phyloP scores from a whole-genome alignment of 2,329 filamentous ascomycete genomes.

The Chrysosporium keratinophilum region DNA sequence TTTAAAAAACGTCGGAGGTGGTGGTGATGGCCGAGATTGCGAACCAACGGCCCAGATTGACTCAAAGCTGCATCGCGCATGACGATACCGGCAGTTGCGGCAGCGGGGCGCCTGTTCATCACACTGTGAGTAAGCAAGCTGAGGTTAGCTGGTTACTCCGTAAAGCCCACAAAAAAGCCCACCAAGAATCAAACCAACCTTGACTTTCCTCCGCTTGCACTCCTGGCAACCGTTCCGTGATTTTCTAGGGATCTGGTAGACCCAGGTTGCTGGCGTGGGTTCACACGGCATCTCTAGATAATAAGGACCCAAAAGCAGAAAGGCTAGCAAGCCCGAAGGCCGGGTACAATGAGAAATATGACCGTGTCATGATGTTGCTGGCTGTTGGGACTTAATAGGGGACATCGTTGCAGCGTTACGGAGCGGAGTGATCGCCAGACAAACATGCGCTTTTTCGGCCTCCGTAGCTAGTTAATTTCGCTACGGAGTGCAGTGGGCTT shows the following conservation, averaged over 20 bases:
- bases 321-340: no score
- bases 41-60: neutral
- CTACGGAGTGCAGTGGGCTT: no score
- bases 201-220: constrained; percentile 17
- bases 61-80: constrained; percentile 12
- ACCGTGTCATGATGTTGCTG: no score
- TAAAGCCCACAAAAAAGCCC: no score
- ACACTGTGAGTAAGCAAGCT: constrained; percentile 6
- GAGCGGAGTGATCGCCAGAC: no score
- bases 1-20: neutral
- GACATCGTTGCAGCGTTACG: no score
- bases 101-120: constrained; percentile 17
- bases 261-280: neutral
- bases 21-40: neutral
- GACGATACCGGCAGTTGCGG: constrained; percentile 14
- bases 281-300: neutral
- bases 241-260: constrained; percentile 7
- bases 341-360: no score
- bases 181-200: constrained; percentile 11
- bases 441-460: no score
- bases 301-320: neutral
- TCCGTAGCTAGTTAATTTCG: no score
- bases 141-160: neutral
- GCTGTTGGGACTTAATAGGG: no score
- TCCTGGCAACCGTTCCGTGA: constrained; percentile 16